Base-by-base conservation (phyloP, 345 rosid species). In the Citrus australasica region DNA sequence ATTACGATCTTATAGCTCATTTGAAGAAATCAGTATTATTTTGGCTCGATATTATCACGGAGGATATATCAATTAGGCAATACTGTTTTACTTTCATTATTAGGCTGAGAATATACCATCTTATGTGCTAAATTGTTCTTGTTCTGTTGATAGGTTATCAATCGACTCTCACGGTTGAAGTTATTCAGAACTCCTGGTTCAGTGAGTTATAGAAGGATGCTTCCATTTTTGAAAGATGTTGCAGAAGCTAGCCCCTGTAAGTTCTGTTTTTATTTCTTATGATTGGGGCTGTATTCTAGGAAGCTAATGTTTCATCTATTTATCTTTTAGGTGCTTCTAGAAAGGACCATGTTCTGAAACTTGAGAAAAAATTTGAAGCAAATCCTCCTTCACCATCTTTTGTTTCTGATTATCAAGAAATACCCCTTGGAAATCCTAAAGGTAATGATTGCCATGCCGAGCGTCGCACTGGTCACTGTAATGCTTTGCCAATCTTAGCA, bases 181-280 rank as follows among this genome's bases (percentile, higher is more conserved):
- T 69, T 88, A 28, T 88, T 85, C 60, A 88, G 77, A 83, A 84
- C 79, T 72, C 88, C 89, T 56, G 89, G 86, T 33, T 90, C 93
- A 0, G 75, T 89, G 55, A 85, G 87, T 69, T 93, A 92, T 79
- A 84, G 81, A 80, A 91, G 98, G 80, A 78, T 93, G 93, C 98
- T 93, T 85, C 98, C 94, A 0, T 88, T 81, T 84, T 83, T 92
- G 80, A 89, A 60, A 73, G 88, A 86, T 73, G 28, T 76, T 65
- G 69, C 82, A 63, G 79, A 84, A 58, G 86, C 81, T 76, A 63
- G 69, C 69, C 73, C 88, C 77, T 72, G 97, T 93, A 86, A 90
- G 77, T 78, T n/a, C 55, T 55, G 35, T 14, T 46, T 69, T 69
- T 40, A 48, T 61, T 22, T 48, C 60, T 60, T 2, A 25, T 70